A percentile compares a stretch with the other conserved stretches of the same genome.
These are phyloP conservation scores for Cyclostephanos tholiformis DNA, from an alignment of 108 stramenopile genomes.

Conservation along the genomic window DNA sequence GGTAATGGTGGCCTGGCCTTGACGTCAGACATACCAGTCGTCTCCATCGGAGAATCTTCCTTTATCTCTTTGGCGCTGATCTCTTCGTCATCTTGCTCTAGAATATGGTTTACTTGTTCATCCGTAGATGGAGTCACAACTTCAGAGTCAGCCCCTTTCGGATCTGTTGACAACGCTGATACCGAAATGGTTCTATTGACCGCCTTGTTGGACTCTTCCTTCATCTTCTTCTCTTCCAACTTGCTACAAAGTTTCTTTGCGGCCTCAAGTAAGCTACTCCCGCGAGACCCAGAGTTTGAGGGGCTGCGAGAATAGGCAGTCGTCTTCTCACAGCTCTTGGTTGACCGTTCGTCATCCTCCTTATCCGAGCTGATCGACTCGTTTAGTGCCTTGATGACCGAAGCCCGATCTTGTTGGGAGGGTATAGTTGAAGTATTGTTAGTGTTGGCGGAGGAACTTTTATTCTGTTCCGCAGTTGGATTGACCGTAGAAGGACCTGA, in stretches of 20 bases:
- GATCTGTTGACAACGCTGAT: neutral
- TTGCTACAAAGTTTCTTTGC: slow-evolving; percentile 45
- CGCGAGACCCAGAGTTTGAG: slow-evolving; percentile 23
- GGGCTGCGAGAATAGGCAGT: slow-evolving; percentile 1
- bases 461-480: neutral
- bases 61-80: slow-evolving; percentile 11
- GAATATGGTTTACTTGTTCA: neutral
- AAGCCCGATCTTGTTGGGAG: neutral
- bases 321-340: slow-evolving; percentile 7
- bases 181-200: neutral
- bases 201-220: slow-evolving; percentile 1
- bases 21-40: neutral
- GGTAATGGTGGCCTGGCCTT: slow-evolving; percentile 4
- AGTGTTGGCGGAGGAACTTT: neutral
- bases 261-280: slow-evolving; percentile 44
- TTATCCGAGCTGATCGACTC: neutral
- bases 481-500: neutral
- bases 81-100: slow-evolving; percentile 16
- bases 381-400: neutral
- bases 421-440: neutral
- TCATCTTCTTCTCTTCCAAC: slow-evolving; percentile 42
- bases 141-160: neutral
- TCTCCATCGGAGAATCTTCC: slow-evolving; percentile 16
- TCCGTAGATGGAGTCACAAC: neutral
- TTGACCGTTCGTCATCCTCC: slow-evolving; percentile 3